Conservation (phyloP, 148 eudicot species). For the Rhododendron simsii region DNA sequence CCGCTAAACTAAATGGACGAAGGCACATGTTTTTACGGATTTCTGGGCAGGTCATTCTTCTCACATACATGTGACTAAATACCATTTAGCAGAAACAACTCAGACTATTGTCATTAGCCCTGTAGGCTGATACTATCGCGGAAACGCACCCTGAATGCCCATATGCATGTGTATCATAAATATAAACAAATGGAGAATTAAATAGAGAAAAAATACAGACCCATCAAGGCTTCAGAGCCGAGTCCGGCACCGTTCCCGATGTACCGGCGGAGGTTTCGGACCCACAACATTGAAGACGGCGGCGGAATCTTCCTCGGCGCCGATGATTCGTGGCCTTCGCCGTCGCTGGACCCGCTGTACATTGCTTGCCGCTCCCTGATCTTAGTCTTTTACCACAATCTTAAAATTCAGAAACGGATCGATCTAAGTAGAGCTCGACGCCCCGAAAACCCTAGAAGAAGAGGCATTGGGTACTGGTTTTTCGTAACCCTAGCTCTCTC, state of each 20-base stretch:
- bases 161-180: neutral
- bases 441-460: constrained; percentile 17
- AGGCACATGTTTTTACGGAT: too few species aligned
- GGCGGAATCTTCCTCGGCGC: constrained; percentile 76
- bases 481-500: neutral
- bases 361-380: constrained; percentile 14
- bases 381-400: neutral
- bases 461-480: neutral
- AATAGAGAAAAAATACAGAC: constrained; percentile 29
- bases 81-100: too few species aligned
- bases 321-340: constrained; percentile 58
- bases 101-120: too few species aligned
- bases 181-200: neutral
- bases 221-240: constrained; percentile 98
- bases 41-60: too few species aligned
- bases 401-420: neutral
- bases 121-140: too few species aligned
- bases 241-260: constrained; percentile 97
- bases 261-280: constrained; percentile 88
- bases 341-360: constrained; percentile 82
- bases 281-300: constrained; percentile 93
- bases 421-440: neutral
- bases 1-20: too few species aligned
- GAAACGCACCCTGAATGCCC: too few species aligned
- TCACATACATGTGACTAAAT: too few species aligned